Percentiles rank a stretch among this genome's conserved stretches.
phyloP scores from a whole-genome alignment of 495 filamentous ascomycete species.

The Pseudoneurospora amorphoporcata region DNA sequence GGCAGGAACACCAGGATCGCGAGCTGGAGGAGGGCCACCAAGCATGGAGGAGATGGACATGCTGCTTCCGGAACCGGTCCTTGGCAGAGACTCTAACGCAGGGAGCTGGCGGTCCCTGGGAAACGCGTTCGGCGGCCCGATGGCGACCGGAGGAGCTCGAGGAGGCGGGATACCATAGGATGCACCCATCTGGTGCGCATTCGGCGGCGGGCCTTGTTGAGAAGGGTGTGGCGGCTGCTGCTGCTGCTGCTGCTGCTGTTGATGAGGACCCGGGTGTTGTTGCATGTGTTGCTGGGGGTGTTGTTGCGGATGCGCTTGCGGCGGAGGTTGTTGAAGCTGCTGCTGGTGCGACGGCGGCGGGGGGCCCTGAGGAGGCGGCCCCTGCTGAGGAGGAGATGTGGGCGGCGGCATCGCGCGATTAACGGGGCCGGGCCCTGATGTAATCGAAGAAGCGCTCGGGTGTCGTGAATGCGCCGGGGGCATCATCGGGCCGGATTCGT shows the following conservation, averaged over 20 bases:
- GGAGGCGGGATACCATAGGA: slow-evolving; percentile 38
- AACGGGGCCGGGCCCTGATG: slow-evolving; percentile 28
- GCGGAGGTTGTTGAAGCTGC: slow-evolving; percentile 18
- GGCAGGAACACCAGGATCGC: slow-evolving; percentile 40
- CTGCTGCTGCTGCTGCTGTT: slow-evolving; percentile 11
- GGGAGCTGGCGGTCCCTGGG: slow-evolving; percentile 45
- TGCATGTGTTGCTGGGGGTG: slow-evolving; percentile 10
- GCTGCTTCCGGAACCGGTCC: slow-evolving; percentile 50
- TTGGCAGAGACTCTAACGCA: slow-evolving; percentile 36
- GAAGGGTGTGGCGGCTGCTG: slow-evolving; percentile 9
- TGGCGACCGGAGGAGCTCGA: slow-evolving; percentile 40
- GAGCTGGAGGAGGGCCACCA: slow-evolving; percentile 47
- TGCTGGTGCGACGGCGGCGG: slow-evolving; percentile 11
- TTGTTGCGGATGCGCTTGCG: slow-evolving; percentile 23
- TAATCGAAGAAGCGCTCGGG: slow-evolving; percentile 41
- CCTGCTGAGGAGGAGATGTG: slow-evolving; percentile 38
- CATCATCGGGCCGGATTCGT: slow-evolving; percentile 35
- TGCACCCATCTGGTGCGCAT: slow-evolving; percentile 30
- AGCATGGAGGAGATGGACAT: slow-evolving; percentile 98
- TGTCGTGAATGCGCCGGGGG: slow-evolving; percentile 40
- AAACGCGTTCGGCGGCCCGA: slow-evolving; percentile 41
- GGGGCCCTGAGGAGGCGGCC: slow-evolving; percentile 2
- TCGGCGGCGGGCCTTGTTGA: slow-evolving; percentile 6
- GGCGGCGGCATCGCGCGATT: slow-evolving; percentile 44
- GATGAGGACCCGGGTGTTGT: slow-evolving; percentile 21